A percentile compares a stretch with the other conserved stretches of the same genome.
Conservation (phyloP, 1,284 basidiomycete species). For the Baeospora myosura region DNA sequence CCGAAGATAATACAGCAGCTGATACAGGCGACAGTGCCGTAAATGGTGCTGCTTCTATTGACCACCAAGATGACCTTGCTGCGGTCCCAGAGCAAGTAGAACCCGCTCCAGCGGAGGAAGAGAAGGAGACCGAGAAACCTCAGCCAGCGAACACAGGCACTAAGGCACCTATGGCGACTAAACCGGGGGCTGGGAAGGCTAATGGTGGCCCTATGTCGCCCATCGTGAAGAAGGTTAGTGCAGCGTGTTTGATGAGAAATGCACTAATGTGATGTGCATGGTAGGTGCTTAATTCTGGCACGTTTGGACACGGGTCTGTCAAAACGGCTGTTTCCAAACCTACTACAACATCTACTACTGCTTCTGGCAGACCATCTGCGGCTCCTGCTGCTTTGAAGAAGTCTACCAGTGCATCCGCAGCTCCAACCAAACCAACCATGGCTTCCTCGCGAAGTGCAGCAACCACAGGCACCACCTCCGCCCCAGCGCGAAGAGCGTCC, state of each 20-base stretch:
- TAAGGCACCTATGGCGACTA: conserved; percentile 23
- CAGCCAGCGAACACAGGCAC: conserved; percentile 12
- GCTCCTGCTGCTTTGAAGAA: conserved; percentile 36
- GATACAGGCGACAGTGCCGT: conserved; percentile 3
- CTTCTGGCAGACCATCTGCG: conserved; percentile 21
- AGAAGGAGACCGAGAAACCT: conserved; percentile 13
- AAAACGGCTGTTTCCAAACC: conserved; percentile 33
- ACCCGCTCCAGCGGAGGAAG: conserved; percentile 5
- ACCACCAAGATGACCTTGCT: neutral
- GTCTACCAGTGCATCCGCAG: conserved; percentile 32
- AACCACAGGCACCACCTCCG: conserved; percentile 17
- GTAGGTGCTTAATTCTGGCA: conserved; percentile 62
- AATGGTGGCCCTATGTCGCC: conserved; percentile 42
- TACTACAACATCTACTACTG: conserved; percentile 22
- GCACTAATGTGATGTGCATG: conserved; percentile 20
- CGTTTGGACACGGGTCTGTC: conserved; percentile 52
- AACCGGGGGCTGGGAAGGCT: conserved; percentile 35
- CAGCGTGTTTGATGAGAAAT: conserved; percentile 21
- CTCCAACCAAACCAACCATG: conserved; percentile 37
- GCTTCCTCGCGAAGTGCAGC: conserved; percentile 21
- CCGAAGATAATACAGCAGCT: neutral
- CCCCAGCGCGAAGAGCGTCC: conserved; percentile 37
- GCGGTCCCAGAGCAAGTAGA: neutral
- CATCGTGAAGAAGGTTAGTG: conserved; percentile 58
- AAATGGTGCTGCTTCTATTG: conserved; percentile 12